phyloP scores from a whole-genome alignment of 257 asterid species.

The Fraxinus pennsylvanica region DNA sequence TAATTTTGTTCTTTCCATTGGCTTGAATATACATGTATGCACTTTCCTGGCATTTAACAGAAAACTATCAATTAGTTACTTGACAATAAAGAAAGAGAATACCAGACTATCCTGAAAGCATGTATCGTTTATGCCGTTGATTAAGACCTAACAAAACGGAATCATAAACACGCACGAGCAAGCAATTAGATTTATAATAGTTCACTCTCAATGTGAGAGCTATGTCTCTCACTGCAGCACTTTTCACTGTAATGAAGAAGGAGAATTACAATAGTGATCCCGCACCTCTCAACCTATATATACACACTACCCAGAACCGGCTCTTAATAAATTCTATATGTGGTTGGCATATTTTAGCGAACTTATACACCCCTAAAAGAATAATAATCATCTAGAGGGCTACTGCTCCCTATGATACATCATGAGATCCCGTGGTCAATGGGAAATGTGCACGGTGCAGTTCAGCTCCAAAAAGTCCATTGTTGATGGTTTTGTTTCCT shows the following conservation, averaged over 20 bases:
- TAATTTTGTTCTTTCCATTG: slow-evolving; percentile 22
- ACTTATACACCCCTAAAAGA: not conserved
- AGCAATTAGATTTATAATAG: not conserved
- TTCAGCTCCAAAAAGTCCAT: not conserved
- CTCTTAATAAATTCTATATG: not conserved
- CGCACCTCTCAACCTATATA: not conserved
- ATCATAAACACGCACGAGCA: not conserved
- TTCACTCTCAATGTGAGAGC: not conserved
- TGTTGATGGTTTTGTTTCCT: not conserved
- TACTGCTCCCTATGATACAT: not conserved
- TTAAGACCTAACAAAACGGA: not conserved
- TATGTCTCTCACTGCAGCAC: not conserved
- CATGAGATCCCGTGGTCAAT: not conserved
- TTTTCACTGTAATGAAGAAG: not conserved
- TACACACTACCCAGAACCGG: not conserved
- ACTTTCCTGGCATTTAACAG: slow-evolving; percentile 65
- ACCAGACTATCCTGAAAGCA: not conserved
- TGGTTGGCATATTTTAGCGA: not conserved
- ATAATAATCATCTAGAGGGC: not conserved
- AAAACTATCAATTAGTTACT: not conserved
- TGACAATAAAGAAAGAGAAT: not conserved
- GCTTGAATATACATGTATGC: slow-evolving; percentile 60
- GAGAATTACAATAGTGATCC: not conserved
- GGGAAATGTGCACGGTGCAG: not conserved
- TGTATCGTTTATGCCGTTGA: too few species aligned